These are phyloP conservation scores for Amylostereum areolatum DNA, from an alignment of 1,284 basidiomycete genomes.

Conservation along the genomic window DNA sequence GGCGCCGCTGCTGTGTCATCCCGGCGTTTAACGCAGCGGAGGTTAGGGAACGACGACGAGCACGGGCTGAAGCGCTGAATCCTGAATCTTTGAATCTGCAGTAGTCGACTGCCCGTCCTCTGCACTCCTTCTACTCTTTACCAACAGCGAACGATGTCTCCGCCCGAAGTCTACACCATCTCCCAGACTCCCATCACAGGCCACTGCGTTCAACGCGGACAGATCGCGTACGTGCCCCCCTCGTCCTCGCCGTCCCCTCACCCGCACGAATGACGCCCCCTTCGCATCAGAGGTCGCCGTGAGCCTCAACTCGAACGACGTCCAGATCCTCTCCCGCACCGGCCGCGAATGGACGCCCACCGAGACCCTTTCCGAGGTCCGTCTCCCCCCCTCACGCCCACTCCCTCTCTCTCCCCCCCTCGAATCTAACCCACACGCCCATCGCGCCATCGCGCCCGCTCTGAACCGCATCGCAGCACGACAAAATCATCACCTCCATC, in stretches of 20 bases:
- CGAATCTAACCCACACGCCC: constrained; percentile 1
- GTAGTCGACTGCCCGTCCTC: constrained; percentile 83
- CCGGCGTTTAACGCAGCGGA: too few species aligned
- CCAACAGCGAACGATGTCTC: constrained; percentile 47
- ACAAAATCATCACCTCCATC: constrained; percentile 97
- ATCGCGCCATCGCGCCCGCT: too few species aligned
- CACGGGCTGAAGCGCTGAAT: too few species aligned
- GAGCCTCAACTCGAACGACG: constrained; percentile 87
- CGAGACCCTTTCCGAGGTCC: constrained; percentile 83
- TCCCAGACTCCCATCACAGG: constrained; percentile 82
- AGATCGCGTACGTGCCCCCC: constrained; percentile 60
- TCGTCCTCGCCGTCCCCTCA: constrained; percentile 1
- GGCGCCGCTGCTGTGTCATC: too few species aligned
- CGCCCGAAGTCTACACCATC: constrained; percentile 74
- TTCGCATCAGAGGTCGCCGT: constrained; percentile 77
- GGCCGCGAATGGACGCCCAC: constrained; percentile 71
- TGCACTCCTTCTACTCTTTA: constrained; percentile 30
- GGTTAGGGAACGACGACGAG: too few species aligned
- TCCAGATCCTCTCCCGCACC: constrained; percentile 72
- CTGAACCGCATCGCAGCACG: too few species aligned
- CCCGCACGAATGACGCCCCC: constrained; percentile 8
- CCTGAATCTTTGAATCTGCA: too few species aligned
- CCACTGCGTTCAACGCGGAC: constrained; percentile 90
- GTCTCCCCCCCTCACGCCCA: constrained; percentile 14
- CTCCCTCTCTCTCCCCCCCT: neutral